Evolutionary conservation across 805 yeast genomes (phyloP).

Genomic region (Candida dajiaensis): DNA sequence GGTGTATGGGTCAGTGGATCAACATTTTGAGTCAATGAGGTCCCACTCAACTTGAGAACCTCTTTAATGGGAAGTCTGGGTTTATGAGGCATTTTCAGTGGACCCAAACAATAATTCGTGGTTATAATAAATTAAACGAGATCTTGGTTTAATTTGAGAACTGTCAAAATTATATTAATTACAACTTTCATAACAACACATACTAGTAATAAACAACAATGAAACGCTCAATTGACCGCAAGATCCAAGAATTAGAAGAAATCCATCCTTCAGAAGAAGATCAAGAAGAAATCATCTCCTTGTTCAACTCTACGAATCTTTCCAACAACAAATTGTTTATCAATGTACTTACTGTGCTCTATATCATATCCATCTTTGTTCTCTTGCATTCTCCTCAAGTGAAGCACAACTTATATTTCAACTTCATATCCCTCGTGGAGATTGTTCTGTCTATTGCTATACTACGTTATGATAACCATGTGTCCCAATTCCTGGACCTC

Average conservation of each 20-base stretch:
- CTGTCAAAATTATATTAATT: no score
- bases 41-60: constrained; percentile 2
- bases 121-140: no score
- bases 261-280: constrained; percentile 10
- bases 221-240: background rate
- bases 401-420: background rate
- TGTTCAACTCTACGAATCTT: constrained; percentile 9
- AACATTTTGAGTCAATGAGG: constrained; percentile 4
- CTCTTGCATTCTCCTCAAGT: background rate
- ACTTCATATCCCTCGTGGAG: background rate
- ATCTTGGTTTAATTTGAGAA: no score
- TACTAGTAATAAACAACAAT: no score
- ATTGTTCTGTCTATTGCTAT: background rate
- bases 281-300: constrained; percentile 16
- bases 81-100: no score
- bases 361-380: constrained; percentile 9
- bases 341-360: constrained; percentile 13
- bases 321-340: constrained; percentile 10
- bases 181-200: no score
- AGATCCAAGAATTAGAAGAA: background rate
- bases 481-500: background rate
- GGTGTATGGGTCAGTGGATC: constrained; percentile 22
- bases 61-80: background rate
- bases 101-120: no score
- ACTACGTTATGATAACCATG: background rate